Evolutionary conservation across 1,139 yeast genomes (phyloP).

Genomic region (Nematodospora anomalae): DNA sequence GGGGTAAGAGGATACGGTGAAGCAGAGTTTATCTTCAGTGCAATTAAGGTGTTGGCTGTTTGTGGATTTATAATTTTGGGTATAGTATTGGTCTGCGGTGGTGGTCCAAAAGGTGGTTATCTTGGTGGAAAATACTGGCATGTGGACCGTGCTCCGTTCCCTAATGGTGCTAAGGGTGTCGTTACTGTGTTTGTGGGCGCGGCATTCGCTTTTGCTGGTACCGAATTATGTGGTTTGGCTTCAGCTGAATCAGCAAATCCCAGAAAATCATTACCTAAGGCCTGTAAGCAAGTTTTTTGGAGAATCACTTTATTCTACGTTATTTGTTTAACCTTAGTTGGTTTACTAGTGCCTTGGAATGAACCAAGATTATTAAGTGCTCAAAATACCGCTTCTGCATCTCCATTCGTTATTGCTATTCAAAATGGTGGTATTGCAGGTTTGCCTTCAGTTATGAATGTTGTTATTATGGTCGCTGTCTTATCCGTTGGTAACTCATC

Average conservation of each 20-base stretch:
- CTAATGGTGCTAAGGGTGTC: constrained; percentile 61
- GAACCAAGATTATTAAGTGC: constrained; percentile 32
- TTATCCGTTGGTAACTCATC: constrained; percentile 54
- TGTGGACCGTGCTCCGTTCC: constrained; percentile 60
- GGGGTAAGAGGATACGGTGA: constrained; percentile 73
- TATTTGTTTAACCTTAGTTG: constrained; percentile 43
- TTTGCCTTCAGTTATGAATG: constrained; percentile 49
- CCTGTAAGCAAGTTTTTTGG: constrained; percentile 50
- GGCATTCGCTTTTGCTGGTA: constrained; percentile 49
- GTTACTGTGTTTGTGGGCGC: constrained; percentile 47
- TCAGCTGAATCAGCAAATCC: constrained; percentile 45
- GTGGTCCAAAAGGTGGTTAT: constrained; percentile 48
- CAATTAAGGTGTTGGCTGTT: constrained; percentile 62
- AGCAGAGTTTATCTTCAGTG: constrained; percentile 63
- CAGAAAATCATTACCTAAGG: constrained; percentile 42
- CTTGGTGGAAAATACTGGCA: constrained; percentile 62
- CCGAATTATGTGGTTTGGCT: constrained; percentile 48
- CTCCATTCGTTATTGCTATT: constrained; percentile 50
- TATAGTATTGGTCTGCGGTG: constrained; percentile 68
- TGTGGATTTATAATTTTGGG: constrained; percentile 72
- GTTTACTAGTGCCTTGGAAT: constrained; percentile 44
- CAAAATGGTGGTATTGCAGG: constrained; percentile 43
- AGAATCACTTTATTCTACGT: constrained; percentile 46
- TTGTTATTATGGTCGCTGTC: constrained; percentile 46
- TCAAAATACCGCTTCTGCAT: constrained; percentile 43